Evolutionary conservation across 805 yeast species (phyloP).

Genomic region (Candida golubevii): DNA sequence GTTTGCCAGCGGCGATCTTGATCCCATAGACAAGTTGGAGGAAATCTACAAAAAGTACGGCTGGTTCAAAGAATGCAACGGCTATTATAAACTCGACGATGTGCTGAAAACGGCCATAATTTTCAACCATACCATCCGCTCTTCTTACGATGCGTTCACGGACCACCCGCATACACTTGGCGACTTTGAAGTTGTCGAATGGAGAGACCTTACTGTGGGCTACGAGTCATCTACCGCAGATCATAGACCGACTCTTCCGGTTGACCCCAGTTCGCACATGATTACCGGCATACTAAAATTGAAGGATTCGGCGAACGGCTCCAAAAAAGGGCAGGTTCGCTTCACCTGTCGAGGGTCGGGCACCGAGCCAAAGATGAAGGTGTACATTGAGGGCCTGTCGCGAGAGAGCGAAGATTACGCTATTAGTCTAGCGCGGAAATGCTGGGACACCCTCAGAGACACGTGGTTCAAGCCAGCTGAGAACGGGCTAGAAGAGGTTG

Average conservation of each 20-base stretch:
- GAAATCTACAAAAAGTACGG: constrained; percentile 66
- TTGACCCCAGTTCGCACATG: constrained; percentile 78
- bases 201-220: constrained; percentile 86
- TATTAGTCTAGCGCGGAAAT: constrained; percentile 45
- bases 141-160: constrained; percentile 13
- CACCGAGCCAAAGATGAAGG: constrained; percentile 91
- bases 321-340: constrained; percentile 43
- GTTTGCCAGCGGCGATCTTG: constrained; percentile 34
- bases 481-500: constrained; percentile 35
- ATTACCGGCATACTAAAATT: constrained; percentile 55
- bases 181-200: constrained; percentile 48
- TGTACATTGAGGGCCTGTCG: constrained; percentile 78
- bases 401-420: constrained; percentile 43
- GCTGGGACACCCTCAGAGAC: constrained; percentile 58
- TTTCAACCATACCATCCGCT: constrained; percentile 50
- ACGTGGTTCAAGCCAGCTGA: constrained; percentile 70
- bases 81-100: constrained; percentile 69
- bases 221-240: constrained; percentile 66
- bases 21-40: constrained; percentile 49
- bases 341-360: constrained; percentile 94
- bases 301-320: constrained; percentile 10
- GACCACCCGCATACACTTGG: constrained; percentile 53
- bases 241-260: constrained; percentile 61
- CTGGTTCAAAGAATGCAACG: constrained; percentile 78
- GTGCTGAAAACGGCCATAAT: constrained; percentile 48